A percentile compares a stretch with the other conserved stretches of the same genome.
phyloP scores from a whole-genome alignment of 2,329 filamentous ascomycete genomes.

The Sphaerulina musiva region DNA sequence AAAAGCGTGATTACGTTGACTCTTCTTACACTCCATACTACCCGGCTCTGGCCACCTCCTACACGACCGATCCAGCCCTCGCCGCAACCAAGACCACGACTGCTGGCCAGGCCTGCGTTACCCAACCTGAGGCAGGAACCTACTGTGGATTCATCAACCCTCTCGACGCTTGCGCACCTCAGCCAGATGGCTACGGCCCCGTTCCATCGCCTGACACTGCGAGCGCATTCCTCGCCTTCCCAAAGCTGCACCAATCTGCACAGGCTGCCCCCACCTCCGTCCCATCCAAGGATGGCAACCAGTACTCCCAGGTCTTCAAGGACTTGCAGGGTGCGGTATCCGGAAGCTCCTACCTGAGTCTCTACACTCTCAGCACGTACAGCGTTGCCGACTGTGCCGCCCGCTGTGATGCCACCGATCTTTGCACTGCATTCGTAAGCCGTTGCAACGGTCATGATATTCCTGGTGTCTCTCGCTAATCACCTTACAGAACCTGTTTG shows the following conservation, averaged over 20 bases:
- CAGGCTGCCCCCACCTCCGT: slow-evolving; percentile 23
- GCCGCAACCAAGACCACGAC: slow-evolving; percentile 22
- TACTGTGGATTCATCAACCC: slow-evolving; percentile 38
- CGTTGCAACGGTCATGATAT: not conserved
- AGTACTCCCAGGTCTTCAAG: slow-evolving; percentile 21
- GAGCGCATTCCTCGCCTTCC: slow-evolving; percentile 25
- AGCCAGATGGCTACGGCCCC: slow-evolving; percentile 35
- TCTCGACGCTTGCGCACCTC: slow-evolving; percentile 34
- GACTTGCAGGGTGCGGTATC: slow-evolving; percentile 20
- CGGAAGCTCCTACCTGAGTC: slow-evolving; percentile 22
- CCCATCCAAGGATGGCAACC: slow-evolving; percentile 14
- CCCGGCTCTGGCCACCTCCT: slow-evolving; percentile 21
- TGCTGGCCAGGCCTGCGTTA: slow-evolving; percentile 27
- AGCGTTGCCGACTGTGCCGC: slow-evolving; percentile 19
- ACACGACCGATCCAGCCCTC: slow-evolving; percentile 23
- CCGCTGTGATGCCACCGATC: slow-evolving; percentile 21
- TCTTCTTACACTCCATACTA: slow-evolving; percentile 22
- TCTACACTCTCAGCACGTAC: slow-evolving; percentile 23
- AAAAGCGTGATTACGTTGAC: slow-evolving; percentile 15
- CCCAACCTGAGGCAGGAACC: slow-evolving; percentile 30
- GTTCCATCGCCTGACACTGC: slow-evolving; percentile 23
- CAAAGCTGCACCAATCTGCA: slow-evolving; percentile 13
- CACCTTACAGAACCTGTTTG: slow-evolving; percentile 15
- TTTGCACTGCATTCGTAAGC: slow-evolving; percentile 20
- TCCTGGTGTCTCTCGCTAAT: not conserved